Base-by-base conservation (phyloP, 192 early-diverging fungal species). In the Coemansia sp. region DNA sequence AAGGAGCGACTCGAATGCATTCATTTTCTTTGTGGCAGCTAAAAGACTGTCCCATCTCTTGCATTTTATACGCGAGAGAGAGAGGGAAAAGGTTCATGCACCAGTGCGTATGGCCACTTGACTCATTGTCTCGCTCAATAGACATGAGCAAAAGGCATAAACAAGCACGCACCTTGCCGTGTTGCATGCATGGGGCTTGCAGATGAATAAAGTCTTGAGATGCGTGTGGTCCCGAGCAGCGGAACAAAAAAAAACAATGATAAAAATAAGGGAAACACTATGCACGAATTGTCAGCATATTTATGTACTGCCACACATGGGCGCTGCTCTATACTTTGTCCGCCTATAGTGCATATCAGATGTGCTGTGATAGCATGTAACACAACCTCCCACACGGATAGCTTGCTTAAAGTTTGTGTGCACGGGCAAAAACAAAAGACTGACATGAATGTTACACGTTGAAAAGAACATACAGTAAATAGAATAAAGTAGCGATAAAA, bases 391-490 rank as follows among this genome's bases (percentile, higher is more conserved):
- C 36, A 38, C 10, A 9, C 36, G 36, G 36, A 38, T 2, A 18
- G 5, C 29, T 7, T 33, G 24, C 12, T 16, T 29, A 9, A 18
- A 3, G 27, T 59, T 33, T 59, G 24, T 6, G 5, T 33, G 12
- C 2, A 18, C 7, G 20, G 7, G 24, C 24, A 27, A 38, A 38
- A 55, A 18, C 10, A 6, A 65, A 54, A 16, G 10, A 34, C 16
- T 67, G 44, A 54, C 65, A 38, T n/a, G 49, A 22, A 67, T 47
- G 33, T 49, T 49, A 52, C 65, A 67, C 22, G 31, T 46, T 47
- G 65, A 22, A 47, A 38, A 68, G 38, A 36, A 42, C 16, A 20
- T 27, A 61, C n/a, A 24, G 31, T 31, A 60, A 60, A 57, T 57
- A 20, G 44, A 34, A 41, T 11, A 51, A 24, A 10, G 49, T 15